phyloP scores from a whole-genome alignment of 345 rosid species.

The Populus alba region DNA sequence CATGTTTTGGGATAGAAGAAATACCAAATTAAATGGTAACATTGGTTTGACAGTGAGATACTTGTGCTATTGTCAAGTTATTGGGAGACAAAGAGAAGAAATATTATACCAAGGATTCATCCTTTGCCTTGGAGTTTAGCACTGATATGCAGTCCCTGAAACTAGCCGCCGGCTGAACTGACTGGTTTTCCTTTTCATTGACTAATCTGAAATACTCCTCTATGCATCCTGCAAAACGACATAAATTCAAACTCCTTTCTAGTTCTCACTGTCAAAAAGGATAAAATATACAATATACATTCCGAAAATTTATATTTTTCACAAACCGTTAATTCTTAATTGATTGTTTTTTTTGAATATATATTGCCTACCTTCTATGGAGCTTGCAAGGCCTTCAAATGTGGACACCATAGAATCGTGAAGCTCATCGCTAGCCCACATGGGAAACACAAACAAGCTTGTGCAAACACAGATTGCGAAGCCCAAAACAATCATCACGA shows the following conservation, averaged over 20 bases:
- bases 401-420: constrained; percentile 55
- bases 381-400: constrained; percentile 52
- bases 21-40: no score
- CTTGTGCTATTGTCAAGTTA: background rate
- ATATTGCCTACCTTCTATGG: constrained; percentile 56
- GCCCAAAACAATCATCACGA: constrained; percentile 65
- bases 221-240: constrained; percentile 37
- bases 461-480: constrained; percentile 53
- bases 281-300: background rate
- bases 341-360: no score
- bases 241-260: background rate
- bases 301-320: background rate
- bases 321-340: background rate
- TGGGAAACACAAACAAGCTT: constrained; percentile 62
- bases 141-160: constrained; percentile 42
- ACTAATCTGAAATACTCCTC: constrained; percentile 36
- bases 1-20: background rate
- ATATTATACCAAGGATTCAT: constrained; percentile 51
- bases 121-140: constrained; percentile 53
- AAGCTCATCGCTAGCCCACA: constrained; percentile 91
- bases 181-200: constrained; percentile 29
- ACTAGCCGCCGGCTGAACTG: background rate
- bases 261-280: background rate
- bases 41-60: background rate
- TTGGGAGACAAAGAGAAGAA: background rate